Conservation (phyloP, 257 asterid genomes). For the Plectranthus barbatus region DNA sequence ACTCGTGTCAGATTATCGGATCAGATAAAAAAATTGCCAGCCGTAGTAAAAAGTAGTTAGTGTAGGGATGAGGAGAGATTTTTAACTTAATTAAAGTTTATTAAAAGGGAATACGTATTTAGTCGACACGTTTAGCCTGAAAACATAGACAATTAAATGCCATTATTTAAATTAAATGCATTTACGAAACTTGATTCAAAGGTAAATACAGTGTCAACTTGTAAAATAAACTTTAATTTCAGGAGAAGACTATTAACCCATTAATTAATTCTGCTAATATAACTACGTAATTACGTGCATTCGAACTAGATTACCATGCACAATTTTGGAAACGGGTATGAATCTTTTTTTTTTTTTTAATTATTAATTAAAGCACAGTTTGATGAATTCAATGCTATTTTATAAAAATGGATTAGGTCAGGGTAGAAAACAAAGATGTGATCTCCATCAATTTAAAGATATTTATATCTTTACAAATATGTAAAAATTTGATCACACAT, state of each 20-base stretch:
- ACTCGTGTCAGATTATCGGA: too few species aligned
- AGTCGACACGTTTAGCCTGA: conserved; percentile 6
- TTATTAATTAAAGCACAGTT: neutral
- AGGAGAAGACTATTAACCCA: neutral
- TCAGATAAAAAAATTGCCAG: too few species aligned
- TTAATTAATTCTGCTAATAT: neutral
- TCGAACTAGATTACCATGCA: neutral
- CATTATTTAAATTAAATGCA: neutral
- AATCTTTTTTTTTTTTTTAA: too few species aligned
- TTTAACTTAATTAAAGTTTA: neutral
- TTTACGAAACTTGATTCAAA: neutral
- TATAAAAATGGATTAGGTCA: conserved; percentile 9
- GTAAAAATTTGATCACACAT: too few species aligned
- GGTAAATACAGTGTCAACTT: conserved; percentile 18
- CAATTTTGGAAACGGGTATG: neutral
- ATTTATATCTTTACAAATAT: too few species aligned
- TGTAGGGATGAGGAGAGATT: too few species aligned
- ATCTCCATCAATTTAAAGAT: neutral
- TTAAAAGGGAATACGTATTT: neutral
- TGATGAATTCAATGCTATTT: neutral
- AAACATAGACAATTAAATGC: neutral
- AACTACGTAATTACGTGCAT: neutral
- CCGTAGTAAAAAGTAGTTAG: too few species aligned
- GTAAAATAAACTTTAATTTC: neutral
- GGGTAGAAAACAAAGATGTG: neutral